A percentile compares a stretch with the other conserved stretches of the same genome.
These are phyloP conservation scores for Podaxis carcinomalis DNA, from an alignment of 768 basidiomycete species.

Conservation along the genomic window DNA sequence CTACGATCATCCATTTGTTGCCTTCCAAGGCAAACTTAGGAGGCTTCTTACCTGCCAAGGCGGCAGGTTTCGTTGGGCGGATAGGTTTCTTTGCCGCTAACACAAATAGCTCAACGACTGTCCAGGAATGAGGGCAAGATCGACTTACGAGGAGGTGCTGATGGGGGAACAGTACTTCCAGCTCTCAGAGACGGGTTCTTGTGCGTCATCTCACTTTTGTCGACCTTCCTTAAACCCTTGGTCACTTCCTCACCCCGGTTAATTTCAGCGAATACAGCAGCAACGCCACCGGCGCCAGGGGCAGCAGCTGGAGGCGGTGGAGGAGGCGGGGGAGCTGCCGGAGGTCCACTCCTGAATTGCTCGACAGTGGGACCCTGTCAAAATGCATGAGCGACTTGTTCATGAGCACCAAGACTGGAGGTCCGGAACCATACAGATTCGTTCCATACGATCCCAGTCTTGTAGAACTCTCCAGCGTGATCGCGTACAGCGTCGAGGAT, in stretches of 20 bases:
- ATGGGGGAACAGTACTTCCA: constrained; percentile 42
- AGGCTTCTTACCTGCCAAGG: constrained; percentile 87
- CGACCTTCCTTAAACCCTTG: constrained; percentile 87
- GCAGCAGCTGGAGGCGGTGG: constrained; percentile 55
- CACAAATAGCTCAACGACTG: not conserved
- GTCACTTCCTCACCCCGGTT: constrained; percentile 91
- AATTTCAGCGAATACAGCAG: constrained; percentile 85
- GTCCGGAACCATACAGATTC: constrained; percentile 48
- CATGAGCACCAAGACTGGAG: constrained; percentile 7
- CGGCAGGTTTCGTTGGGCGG: constrained; percentile 81
- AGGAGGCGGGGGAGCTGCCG: constrained; percentile 53
- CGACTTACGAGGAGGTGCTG: constrained; percentile 27
- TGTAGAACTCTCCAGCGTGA: constrained; percentile 83
- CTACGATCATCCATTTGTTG: constrained; percentile 89
- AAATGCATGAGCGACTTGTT: constrained; percentile 1
- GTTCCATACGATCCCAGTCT: constrained; percentile 89
- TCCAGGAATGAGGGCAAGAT: not conserved
- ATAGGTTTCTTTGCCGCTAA: constrained; percentile 57
- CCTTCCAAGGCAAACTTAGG: constrained; percentile 86
- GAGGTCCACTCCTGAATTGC: constrained; percentile 48
- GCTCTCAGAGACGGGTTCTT: constrained; percentile 91
- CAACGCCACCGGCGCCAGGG: constrained; percentile 52
- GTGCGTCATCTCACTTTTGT: constrained; percentile 97
- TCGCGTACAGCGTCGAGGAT: constrained; percentile 76
- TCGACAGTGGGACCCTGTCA: constrained; percentile 53